phyloP scores from a whole-genome alignment of 225 moss, liverwort and hornwort genomes.

The Polytrichum formosum region DNA sequence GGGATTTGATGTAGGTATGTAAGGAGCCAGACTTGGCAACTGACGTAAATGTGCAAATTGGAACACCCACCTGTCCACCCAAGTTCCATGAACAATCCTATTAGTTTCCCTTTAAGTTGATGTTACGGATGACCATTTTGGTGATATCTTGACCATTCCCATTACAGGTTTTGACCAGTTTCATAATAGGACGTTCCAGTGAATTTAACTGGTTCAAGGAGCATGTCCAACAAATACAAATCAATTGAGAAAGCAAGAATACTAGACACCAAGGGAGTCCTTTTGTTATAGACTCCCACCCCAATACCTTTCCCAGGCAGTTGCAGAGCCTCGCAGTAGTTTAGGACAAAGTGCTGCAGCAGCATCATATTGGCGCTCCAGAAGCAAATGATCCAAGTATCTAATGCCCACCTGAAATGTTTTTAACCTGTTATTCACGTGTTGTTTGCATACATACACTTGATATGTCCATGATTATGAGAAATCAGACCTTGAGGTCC shows the following conservation, averaged over 20 bases:
- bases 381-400: slow-evolving; percentile 88
- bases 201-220: too few relatives aligned
- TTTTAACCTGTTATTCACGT: neutral
- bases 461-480: too few relatives aligned
- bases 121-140: neutral
- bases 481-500: too few relatives aligned
- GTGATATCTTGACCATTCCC: slow-evolving; percentile 9
- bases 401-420: slow-evolving; percentile 78
- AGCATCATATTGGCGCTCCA: slow-evolving; percentile 93
- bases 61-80: slow-evolving; percentile 85
- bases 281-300: neutral
- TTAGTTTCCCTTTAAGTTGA: too few relatives aligned
- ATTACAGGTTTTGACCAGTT: neutral
- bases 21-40: slow-evolving; percentile 87
- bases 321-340: slow-evolving; percentile 85
- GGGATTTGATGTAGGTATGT: slow-evolving; percentile 82
- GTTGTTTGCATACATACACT: too few relatives aligned
- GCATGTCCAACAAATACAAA: too few relatives aligned
- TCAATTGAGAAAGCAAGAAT: too few relatives aligned
- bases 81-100: neutral
- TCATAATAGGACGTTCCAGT: too few relatives aligned
- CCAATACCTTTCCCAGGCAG: slow-evolving; percentile 89
- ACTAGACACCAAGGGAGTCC: too few relatives aligned
- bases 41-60: slow-evolving; percentile 98
- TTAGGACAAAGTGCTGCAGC: slow-evolving; percentile 95